These are phyloP conservation scores for Trichosporon sp. DNA, from an alignment of 1,284 basidiomycete species.

Conservation along the genomic window DNA sequence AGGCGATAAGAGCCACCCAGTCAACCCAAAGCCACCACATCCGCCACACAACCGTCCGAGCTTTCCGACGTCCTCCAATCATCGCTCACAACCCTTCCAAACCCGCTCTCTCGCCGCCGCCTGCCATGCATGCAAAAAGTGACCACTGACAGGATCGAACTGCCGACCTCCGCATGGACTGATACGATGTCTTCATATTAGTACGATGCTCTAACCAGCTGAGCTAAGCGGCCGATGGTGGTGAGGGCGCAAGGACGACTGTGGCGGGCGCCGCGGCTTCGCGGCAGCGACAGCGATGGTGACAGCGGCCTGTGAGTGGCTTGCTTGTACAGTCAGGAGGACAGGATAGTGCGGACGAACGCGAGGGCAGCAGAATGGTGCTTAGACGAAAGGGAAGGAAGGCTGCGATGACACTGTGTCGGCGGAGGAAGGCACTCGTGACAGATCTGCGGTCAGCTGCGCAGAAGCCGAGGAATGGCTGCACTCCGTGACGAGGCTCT, in stretches of 20 bases:
- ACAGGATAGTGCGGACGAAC: no score
- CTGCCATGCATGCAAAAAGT: background rate
- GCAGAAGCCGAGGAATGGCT: no score
- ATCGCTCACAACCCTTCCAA: background rate
- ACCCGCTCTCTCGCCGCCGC: background rate
- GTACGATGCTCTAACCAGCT: background rate
- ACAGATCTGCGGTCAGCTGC: no score
- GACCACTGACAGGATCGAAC: background rate
- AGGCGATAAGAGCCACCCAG: background rate
- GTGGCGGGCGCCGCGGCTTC: background rate
- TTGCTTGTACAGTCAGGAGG: background rate
- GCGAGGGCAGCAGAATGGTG: no score
- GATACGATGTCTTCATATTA: background rate
- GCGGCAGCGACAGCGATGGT: no score
- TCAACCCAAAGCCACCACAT: background rate
- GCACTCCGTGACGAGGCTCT: no score
- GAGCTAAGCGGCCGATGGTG: background rate
- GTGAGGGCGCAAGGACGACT: background rate
- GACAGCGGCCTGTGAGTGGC: background rate
- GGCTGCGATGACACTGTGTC: no score
- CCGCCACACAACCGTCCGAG: background rate
- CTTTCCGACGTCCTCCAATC: background rate
- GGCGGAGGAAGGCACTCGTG: no score
- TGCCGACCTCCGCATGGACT: background rate
- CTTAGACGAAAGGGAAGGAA: no score